These are phyloP conservation scores for Gynostemma pentaphyllum DNA, from an alignment of 306 rosid species.

Conservation along the genomic window DNA sequence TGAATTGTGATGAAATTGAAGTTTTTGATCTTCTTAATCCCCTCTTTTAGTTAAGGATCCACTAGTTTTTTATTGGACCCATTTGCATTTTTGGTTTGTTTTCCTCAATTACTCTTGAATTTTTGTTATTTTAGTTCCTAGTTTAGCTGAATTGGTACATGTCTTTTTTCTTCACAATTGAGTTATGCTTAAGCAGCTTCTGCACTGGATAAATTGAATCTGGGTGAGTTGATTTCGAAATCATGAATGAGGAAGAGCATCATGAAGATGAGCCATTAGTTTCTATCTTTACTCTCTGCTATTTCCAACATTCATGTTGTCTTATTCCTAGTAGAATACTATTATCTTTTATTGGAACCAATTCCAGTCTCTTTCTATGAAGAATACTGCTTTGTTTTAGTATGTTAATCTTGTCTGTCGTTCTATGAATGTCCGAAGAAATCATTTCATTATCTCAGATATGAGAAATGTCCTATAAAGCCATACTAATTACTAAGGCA, in stretches of 20 bases:
- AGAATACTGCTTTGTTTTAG: neutral
- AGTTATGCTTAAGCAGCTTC: too few relatives aligned
- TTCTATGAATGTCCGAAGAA: neutral
- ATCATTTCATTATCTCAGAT: neutral
- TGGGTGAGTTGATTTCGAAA: neutral
- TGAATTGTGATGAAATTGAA: neutral
- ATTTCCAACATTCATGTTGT: neutral
- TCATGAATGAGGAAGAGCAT: neutral
- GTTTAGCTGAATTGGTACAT: neutral
- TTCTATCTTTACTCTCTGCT: neutral
- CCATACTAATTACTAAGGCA: neutral
- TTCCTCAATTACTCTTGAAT: neutral
- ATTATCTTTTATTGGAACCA: neutral
- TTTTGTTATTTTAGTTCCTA: neutral
- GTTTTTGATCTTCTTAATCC: neutral
- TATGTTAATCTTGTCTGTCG: neutral
- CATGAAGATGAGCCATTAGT: conserved; percentile 1
- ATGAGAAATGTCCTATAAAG: neutral
- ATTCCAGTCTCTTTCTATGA: neutral
- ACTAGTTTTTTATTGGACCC: neutral
- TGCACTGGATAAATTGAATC: too few relatives aligned
- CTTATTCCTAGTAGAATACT: neutral
- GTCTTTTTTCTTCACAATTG: neutral
- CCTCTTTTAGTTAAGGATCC: neutral
- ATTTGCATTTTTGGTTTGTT: conserved; percentile 2